phyloP scores from a whole-genome alignment of 1,139 yeast species.

The Yamadazyma mexicana region DNA sequence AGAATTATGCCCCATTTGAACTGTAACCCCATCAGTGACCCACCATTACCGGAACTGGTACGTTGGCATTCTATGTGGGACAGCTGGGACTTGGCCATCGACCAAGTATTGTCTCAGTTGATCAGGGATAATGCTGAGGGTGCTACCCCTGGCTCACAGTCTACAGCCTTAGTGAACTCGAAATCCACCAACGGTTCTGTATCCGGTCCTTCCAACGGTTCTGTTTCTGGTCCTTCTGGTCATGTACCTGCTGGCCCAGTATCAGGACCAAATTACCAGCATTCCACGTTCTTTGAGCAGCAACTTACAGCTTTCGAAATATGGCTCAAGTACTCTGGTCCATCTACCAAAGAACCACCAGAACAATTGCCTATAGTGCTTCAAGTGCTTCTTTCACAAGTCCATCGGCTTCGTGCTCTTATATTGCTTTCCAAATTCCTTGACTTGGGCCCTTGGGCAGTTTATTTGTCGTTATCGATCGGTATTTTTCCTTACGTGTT shows the following conservation, averaged over 20 bases:
- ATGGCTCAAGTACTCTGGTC: conserved; percentile 87
- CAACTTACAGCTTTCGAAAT: conserved; percentile 94
- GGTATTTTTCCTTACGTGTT: conserved; percentile 96
- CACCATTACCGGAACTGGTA: conserved; percentile 81
- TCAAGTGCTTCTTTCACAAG: conserved; percentile 90
- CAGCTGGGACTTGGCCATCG: conserved; percentile 96
- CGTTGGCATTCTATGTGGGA: conserved; percentile 95
- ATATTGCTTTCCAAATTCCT: conserved; percentile 80
- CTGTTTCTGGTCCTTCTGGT: background rate
- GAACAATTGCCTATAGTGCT: conserved; percentile 93
- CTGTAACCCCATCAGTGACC: conserved; percentile 94
- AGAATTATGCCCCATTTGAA: conserved; percentile 92
- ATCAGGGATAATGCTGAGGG: conserved; percentile 27
- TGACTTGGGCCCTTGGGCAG: conserved; percentile 98
- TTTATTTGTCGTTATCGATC: conserved; percentile 84
- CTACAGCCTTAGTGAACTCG: conserved; percentile 8
- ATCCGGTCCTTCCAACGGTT: background rate
- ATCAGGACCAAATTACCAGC: conserved; percentile 55
- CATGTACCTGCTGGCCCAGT: background rate
- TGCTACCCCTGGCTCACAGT: conserved; percentile 3
- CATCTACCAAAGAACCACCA: conserved; percentile 82
- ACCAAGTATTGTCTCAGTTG: conserved; percentile 80
- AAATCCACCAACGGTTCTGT: background rate
- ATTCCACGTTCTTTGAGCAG: conserved; percentile 92
- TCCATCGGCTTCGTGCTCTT: conserved; percentile 87